Base-by-base conservation (phyloP, 1,284 basidiomycete species). In the Boletellus deceptivus region DNA sequence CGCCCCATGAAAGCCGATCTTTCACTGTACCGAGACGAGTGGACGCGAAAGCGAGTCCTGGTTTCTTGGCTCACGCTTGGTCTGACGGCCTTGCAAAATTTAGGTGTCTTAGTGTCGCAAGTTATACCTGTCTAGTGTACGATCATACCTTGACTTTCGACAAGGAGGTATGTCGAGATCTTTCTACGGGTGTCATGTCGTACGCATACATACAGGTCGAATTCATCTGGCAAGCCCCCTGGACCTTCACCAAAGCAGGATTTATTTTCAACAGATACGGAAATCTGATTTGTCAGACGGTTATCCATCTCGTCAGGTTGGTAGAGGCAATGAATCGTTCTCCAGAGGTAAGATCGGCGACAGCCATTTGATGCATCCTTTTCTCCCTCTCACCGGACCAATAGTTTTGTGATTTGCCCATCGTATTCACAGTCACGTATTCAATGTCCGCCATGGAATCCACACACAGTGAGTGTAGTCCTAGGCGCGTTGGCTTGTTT, bases 191-290 rank as follows among this genome's bases (percentile, higher is more conserved):
- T 1, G 11, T 40, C 10, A 33, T n/a, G 29, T 8, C 11, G 11
- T 8, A 31, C 29, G 11, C 27, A 17, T 18, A 25, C 9, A 16
- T 11, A 14, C 18, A 40, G 46, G 29, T 57, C 41, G 24, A 33
- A 16, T 57, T 58, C 52, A 40, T 57, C 35, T 57, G 55, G 55
- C 38, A 38, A 16, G 44, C 44, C 1, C 51, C 51, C 22, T 57
- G 55, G 55, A 48, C 55, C 7, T 8, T 46, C 7, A 41, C 49
- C 10, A 57, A 57, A 48, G 41, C 50, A n/a, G 20, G 38, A 6
- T 57, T 57, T 36, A 43, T 57, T 9, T 6, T 54, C 27, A 57
- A 48, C 37, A 55, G 55, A 49, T 57, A 57, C 35, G 52, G 34
- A 24, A 54, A 54, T 13, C 33, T 57, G 3, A 8, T 48, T n/a